Evolutionary conservation across 441 rosid genomes (phyloP).

Genomic region (Omphalea diandra): DNA sequence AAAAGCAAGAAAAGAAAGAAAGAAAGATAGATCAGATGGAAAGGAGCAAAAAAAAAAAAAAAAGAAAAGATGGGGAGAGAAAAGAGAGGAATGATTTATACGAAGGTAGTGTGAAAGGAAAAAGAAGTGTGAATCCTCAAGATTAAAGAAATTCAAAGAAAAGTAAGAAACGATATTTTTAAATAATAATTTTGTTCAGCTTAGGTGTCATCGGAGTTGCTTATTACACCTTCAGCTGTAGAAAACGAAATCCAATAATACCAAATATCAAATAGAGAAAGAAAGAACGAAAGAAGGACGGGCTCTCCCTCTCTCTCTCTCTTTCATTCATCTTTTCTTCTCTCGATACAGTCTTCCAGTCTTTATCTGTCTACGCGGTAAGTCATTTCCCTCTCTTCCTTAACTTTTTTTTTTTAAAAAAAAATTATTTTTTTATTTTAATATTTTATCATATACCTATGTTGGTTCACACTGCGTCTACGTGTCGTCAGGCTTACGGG

Average conservation of each 20-base stretch:
- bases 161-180: not conserved
- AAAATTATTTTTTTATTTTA: not conserved
- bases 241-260: constrained; percentile 36
- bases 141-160: constrained; percentile 15
- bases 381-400: constrained; percentile 32
- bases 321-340: constrained; percentile 30
- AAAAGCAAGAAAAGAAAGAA: constrained; percentile 1
- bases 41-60: constrained; percentile 16
- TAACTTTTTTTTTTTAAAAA: not conserved
- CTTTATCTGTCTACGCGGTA: constrained; percentile 88
- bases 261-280: not conserved
- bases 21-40: constrained; percentile 18
- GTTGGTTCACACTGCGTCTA: constrained; percentile 48
- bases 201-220: constrained; percentile 35
- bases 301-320: constrained; percentile 15
- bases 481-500: constrained; percentile 59
- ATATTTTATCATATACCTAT: not conserved
- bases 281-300: no score
- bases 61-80: constrained; percentile 22
- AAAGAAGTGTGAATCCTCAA: constrained; percentile 58
- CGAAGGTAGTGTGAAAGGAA: constrained; percentile 40
- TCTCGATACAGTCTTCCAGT: constrained; percentile 28
- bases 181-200: not conserved
- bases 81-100: constrained; percentile 29
- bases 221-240: constrained; percentile 34